A percentile compares a stretch with the other conserved stretches of the same genome.
Conservation (phyloP, 768 basidiomycete species). For the Lepiota subincarnata region DNA sequence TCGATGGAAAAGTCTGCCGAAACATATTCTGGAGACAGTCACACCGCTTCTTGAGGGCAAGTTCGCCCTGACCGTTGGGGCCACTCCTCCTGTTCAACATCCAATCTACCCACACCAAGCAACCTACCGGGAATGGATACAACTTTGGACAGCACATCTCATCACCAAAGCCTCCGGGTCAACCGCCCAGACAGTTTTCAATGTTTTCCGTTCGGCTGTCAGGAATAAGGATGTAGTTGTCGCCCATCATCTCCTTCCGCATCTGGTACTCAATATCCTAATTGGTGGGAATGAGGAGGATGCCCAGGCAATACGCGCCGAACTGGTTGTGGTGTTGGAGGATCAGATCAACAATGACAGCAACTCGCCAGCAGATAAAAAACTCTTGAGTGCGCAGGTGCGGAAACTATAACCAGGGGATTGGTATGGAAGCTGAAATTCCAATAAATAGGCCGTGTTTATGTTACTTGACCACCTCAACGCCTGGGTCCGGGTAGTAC, state of each 20-base stretch:
- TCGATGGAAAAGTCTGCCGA: slow-evolving; percentile 77
- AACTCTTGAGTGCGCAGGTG: slow-evolving; percentile 92
- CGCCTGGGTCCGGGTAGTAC: slow-evolving; percentile 77
- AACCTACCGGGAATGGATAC: slow-evolving; percentile 97
- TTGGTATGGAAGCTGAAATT: background rate
- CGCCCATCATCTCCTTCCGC: slow-evolving; percentile 88
- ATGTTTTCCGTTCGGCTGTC: slow-evolving; percentile 72
- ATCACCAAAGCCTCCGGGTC: slow-evolving; percentile 59
- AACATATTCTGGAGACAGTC: slow-evolving; percentile 81
- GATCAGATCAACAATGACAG: slow-evolving; percentile 76
- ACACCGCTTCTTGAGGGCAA: slow-evolving; percentile 76
- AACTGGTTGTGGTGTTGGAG: slow-evolving; percentile 76
- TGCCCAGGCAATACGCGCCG: slow-evolving; percentile 59
- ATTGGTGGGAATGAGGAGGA: slow-evolving; percentile 68
- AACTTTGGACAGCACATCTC: slow-evolving; percentile 80
- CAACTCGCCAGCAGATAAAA: slow-evolving; percentile 67
- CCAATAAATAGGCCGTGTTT: slow-evolving; percentile 72
- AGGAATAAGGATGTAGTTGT: slow-evolving; percentile 90
- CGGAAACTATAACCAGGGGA: slow-evolving; percentile 8
- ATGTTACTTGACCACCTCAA: slow-evolving; percentile 93
- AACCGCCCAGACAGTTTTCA: slow-evolving; percentile 67
- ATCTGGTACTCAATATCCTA: slow-evolving; percentile 83
- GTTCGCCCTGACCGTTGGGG: slow-evolving; percentile 49
- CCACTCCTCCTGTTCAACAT: slow-evolving; percentile 38
- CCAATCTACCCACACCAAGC: slow-evolving; percentile 76